Evolutionary conservation across 2,329 filamentous ascomycete genomes (phyloP).

Genomic region (Xylaria sp.): DNA sequence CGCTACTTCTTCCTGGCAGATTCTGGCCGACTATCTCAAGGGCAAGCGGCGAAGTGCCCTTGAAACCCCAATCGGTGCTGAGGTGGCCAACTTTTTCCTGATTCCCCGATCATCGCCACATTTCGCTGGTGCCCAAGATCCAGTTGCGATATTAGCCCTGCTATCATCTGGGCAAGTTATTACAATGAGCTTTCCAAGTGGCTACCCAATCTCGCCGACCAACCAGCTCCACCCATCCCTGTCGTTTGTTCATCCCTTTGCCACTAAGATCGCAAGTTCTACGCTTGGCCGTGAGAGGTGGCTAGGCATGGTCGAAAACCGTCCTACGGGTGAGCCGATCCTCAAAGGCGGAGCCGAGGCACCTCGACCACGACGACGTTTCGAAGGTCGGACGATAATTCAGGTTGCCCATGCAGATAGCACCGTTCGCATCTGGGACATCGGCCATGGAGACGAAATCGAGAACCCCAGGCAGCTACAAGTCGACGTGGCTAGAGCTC

Average conservation of each 20-base stretch:
- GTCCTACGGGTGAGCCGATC: constrained; percentile 80
- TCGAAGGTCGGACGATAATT: constrained; percentile 84
- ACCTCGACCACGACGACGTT: constrained; percentile 75
- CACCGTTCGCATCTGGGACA: constrained; percentile 92
- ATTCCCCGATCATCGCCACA: constrained; percentile 86
- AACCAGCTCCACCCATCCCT: constrained; percentile 92
- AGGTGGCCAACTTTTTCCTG: constrained; percentile 82
- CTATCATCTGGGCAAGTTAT: constrained; percentile 88
- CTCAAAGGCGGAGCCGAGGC: constrained; percentile 82
- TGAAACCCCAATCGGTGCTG: constrained; percentile 79
- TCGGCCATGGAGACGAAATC: constrained; percentile 90
- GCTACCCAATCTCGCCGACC: constrained; percentile 89
- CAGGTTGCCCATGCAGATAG: constrained; percentile 91
- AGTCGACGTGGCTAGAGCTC: constrained; percentile 84
- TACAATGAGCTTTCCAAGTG: constrained; percentile 91
- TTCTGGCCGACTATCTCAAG: constrained; percentile 80
- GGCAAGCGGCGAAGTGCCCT: constrained; percentile 79
- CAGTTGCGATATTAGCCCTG: constrained; percentile 82
- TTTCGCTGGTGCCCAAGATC: constrained; percentile 89
- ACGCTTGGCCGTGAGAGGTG: constrained; percentile 82
- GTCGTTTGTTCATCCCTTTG: constrained; percentile 90
- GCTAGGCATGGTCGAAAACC: constrained; percentile 89
- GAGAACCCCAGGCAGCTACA: constrained; percentile 87
- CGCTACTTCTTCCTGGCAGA: constrained; percentile 89
- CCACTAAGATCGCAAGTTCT: constrained; percentile 77